These are phyloP conservation scores for Coemansia sp. DNA, from an alignment of 192 early-diverging fungal genomes.

Conservation along the genomic window DNA sequence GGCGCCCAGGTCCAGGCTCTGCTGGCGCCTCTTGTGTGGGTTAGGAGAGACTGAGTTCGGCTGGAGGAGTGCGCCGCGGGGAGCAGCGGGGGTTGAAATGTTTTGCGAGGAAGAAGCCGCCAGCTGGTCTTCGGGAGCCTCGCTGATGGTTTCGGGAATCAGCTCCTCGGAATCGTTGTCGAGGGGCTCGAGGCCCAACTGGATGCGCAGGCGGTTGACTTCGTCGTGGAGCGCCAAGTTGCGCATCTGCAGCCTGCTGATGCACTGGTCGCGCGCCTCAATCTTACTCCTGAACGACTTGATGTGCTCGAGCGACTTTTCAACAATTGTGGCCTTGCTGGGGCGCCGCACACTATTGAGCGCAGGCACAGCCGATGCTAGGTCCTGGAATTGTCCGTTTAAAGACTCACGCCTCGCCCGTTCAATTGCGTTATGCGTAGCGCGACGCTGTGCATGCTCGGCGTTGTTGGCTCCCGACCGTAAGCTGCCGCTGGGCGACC, in stretches of 20 bases:
- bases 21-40: conserved; percentile 43
- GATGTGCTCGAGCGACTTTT: conserved; percentile 75
- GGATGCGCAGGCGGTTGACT: conserved; percentile 62
- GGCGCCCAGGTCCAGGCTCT: conserved; percentile 42
- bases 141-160: conserved; percentile 12
- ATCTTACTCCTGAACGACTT: conserved; percentile 51
- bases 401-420: conserved; percentile 78
- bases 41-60: background rate
- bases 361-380: conserved; percentile 78
- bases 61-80: conserved; percentile 1
- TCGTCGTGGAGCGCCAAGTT: conserved; percentile 63
- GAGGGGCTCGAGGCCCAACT: conserved; percentile 61
- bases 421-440: conserved; percentile 82
- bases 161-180: conserved; percentile 19
- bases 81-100: background rate
- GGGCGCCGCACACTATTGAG: conserved; percentile 74
- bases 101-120: conserved; percentile 5
- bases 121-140: conserved; percentile 14
- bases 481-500: conserved; percentile 39
- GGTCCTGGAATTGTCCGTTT: conserved; percentile 79
- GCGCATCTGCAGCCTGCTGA: conserved; percentile 54
- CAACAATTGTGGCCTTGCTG: conserved; percentile 79
- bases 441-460: conserved; percentile 66
- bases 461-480: conserved; percentile 5
- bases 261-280: conserved; percentile 52